Evolutionary conservation across 2,329 filamentous ascomycete genomes (phyloP), one percentile per base, ranked within the genome.

Genomic region (Alternaria metachromatica): DNA sequence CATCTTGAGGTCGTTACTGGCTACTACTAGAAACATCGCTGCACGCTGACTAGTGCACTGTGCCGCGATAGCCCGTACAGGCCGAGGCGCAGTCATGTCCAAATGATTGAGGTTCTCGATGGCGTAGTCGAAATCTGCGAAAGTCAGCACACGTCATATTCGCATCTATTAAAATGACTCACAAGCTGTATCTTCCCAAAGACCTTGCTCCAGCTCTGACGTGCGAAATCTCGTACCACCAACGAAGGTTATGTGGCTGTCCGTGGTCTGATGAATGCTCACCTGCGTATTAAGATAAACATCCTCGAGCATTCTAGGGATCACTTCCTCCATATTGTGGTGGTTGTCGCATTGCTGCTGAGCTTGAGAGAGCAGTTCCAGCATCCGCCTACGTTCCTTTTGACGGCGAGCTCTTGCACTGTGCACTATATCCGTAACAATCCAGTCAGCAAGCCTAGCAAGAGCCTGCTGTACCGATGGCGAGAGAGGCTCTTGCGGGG

Each of bases 181-280:
- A 51, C 49, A 74, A 7, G 77, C 76, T 6, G 71, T 71, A 28
- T 84, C 82, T 67, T 85, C 83, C 83, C 83, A 85, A 0, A 84
- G 46, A 0, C 82, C 81, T 6, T 81, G 73, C 20, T 80, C 74
- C 0, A 83, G 51, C 0, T 80, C 76, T 0, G 65, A 59, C 6
- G 74, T 63, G 0, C 65, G 45, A 15, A 84, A 71, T 0, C 71
- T 66, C 0, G 64, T 68, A 3, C 73, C 74, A 0, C 75, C 71
- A 11, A 75, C 68, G 4, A 81, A 55, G 3, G 67, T 51, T 1
- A 82, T 67, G 0, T 63, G 53, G 3, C 68, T 69, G 20, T 75
- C 67, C 7, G 65, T 71, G 6, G 71, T 60, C 5, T 58, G 54
- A 18, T 78, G 69, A 3, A 82, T 64, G 3, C 62, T 72, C 7